Conservation (phyloP, 2,329 filamentous ascomycete species). For the Venturia aucupariae region DNA sequence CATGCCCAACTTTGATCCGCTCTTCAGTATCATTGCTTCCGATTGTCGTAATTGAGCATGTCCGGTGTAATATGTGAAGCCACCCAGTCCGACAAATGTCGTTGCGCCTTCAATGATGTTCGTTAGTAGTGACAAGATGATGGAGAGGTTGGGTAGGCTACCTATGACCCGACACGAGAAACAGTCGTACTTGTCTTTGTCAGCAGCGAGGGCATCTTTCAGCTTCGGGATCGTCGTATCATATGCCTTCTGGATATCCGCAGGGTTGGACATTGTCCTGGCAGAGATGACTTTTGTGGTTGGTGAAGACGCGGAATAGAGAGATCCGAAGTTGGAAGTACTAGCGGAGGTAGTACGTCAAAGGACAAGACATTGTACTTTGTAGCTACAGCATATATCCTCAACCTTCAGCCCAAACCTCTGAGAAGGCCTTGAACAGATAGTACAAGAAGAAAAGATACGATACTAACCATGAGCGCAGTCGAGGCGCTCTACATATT, state of each 20-base stretch:
- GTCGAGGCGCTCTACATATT: conserved; percentile 96
- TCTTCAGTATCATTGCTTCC: conserved; percentile 54
- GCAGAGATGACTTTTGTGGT: neutral
- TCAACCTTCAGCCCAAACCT: neutral
- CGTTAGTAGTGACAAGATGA: neutral
- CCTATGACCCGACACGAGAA: conserved; percentile 62
- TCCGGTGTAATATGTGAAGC: conserved; percentile 69
- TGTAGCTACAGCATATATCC: neutral
- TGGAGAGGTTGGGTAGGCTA: conserved; percentile 26
- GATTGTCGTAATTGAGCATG: conserved; percentile 61
- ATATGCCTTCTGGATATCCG: conserved; percentile 13
- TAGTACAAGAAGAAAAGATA: neutral
- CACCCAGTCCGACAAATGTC: conserved; percentile 67
- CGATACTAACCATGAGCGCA: conserved; percentile 44
- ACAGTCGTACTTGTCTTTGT: conserved; percentile 49
- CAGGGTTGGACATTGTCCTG: neutral
- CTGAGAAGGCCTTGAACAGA: neutral
- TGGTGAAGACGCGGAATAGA: conserved; percentile 7
- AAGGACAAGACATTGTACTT: no score
- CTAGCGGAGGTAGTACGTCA: no score
- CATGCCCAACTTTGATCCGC: conserved; percentile 64
- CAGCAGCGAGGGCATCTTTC: conserved; percentile 43
- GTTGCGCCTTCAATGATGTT: conserved; percentile 50
- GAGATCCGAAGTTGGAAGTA: conserved; percentile 16
- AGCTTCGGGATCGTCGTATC: conserved; percentile 6